Base-by-base conservation (phyloP, 345 rosid species). In the Laguncularia racemosa region DNA sequence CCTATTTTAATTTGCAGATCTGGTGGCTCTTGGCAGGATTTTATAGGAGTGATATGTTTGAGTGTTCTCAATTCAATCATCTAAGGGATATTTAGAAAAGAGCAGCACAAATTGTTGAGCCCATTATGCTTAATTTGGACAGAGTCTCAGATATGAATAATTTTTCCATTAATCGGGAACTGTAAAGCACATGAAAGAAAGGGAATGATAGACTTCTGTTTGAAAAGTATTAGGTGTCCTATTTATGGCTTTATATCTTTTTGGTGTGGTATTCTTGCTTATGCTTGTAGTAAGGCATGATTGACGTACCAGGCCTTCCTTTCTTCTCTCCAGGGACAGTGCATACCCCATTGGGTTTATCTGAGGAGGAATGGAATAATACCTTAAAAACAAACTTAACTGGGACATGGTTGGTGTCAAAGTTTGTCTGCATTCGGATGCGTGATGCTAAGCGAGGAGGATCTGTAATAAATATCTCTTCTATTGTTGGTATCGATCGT, bases 341-440 rank as follows among this genome's bases (percentile, higher is more conserved):
- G 66, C 71, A 68, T 38, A 57, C 61, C 52, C 53, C 84, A 0
- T 53, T 82, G 63, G 82, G 79, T 7, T 75, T 72, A 66, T 38
- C 81, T 0, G 84, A 77, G 63, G 89, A 84, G 49, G 96, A 85
- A 50, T 91, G 97, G 97, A 58, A 80, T 53, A 26, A 47, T 4
- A 82, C 60, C 15, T 3, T 80, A 5, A 77, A 50, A 23, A 88
- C 97, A 5, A 91, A 88, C 73, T 55, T 76, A 65, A 83, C 77
- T 12, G 96, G 97, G 50, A 20, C 84, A 8, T 91, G 97, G 97
- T 61, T 85, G 68, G 86, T 88, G 52, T 78, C 97, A 5, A 91
- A 91, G 47, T 74, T 60, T 60, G 93, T 88, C 10, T 78, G 88
- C 62, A 53, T 33, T 4, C 55, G 68, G 3, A 88, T 91, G 88